These are phyloP conservation scores for Ogataea populi-albae DNA, from an alignment of 805 yeast genomes.

Conservation along the genomic window DNA sequence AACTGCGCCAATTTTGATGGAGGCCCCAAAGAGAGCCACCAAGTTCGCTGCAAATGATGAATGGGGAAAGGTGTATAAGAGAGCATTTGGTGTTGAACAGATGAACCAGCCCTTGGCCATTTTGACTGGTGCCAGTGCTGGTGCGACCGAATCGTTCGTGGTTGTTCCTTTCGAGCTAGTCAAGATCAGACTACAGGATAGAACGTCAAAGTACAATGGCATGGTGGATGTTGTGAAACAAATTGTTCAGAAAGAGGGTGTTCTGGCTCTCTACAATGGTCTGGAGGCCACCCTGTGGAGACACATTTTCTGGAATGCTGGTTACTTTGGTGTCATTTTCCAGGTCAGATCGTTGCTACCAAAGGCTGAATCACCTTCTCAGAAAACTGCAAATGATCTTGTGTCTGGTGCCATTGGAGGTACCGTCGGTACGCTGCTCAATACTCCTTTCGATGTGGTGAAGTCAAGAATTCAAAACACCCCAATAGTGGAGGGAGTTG, in stretches of 20 bases:
- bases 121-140: conserved; percentile 96
- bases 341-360: conserved; percentile 82
- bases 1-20: conserved; percentile 95
- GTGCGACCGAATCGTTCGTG: conserved; percentile 93
- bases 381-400: conserved; percentile 82
- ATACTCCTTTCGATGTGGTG: conserved; percentile 97
- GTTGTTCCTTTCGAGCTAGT: conserved; percentile 97
- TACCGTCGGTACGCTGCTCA: conserved; percentile 89
- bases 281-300: conserved; percentile 97
- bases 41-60: conserved; percentile 98
- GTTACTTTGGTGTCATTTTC: conserved; percentile 93
- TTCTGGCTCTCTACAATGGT: conserved; percentile 84
- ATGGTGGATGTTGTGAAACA: conserved; percentile 77
- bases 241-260: conserved; percentile 73
- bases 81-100: conserved; percentile 60
- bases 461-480: conserved; percentile 92
- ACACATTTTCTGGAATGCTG: conserved; percentile 96
- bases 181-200: conserved; percentile 93
- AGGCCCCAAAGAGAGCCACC: conserved; percentile 98
- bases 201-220: conserved; percentile 73
- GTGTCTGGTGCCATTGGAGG: conserved; percentile 96
- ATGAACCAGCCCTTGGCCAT: conserved; percentile 83
- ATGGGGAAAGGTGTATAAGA: conserved; percentile 83
- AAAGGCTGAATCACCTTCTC: conserved; percentile 62
- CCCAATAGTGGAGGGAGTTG: conserved; percentile 62